phyloP scores from a whole-genome alignment of 495 filamentous ascomycete genomes.

The Aspergillus ostianus region DNA sequence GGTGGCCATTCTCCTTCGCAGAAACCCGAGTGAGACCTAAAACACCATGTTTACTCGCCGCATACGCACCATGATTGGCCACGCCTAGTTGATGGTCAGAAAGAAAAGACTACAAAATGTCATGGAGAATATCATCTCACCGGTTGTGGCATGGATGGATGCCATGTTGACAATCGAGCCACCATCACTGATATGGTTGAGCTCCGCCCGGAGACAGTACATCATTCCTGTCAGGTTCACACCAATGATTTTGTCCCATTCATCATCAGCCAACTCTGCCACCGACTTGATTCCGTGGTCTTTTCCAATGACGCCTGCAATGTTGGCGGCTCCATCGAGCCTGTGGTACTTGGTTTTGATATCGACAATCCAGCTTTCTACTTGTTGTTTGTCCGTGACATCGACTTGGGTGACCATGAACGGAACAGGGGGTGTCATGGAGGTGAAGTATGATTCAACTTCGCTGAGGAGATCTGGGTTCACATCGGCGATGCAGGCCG shows the following conservation, averaged over 20 bases:
- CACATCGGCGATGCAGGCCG: conserved; percentile 2
- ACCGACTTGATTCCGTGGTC: neutral
- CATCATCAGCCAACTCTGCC: neutral
- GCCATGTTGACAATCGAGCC: conserved; percentile 1
- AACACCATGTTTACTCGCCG: conserved; percentile 1
- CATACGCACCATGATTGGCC: neutral
- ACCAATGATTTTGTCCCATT: neutral
- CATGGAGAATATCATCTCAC: too few relatives aligned
- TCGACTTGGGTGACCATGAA: neutral
- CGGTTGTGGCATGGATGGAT: conserved; percentile 2
- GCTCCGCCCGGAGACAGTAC: conserved; percentile 2
- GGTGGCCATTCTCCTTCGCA: conserved; percentile 2
- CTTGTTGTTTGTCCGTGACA: neutral
- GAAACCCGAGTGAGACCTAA: neutral
- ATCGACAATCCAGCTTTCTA: neutral
- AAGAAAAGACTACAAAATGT: too few relatives aligned
- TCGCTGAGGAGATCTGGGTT: neutral
- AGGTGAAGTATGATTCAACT: neutral
- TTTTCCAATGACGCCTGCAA: neutral
- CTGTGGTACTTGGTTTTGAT: neutral
- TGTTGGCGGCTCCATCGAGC: conserved; percentile 1
- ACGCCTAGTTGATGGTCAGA: too few relatives aligned
- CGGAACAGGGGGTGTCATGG: neutral
- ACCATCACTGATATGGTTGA: neutral
- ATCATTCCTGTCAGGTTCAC: neutral